A percentile compares a stretch with the other conserved stretches of the same genome.
These are phyloP conservation scores for Saksenaea vasiformis DNA, from an alignment of 371 early-diverging fungal species.

Conservation along the genomic window DNA sequence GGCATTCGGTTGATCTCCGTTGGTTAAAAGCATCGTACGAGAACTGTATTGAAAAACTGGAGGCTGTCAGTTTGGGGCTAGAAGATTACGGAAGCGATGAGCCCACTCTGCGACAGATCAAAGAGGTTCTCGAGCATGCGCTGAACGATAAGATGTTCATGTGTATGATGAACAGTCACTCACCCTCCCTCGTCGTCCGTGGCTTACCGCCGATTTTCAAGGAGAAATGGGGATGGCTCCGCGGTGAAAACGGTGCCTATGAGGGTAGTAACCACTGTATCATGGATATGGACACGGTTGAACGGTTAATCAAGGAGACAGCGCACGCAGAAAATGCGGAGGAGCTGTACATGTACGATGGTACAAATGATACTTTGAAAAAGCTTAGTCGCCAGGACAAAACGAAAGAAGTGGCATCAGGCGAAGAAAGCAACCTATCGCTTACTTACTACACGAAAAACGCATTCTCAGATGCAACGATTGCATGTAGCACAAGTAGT, in stretches of 20 bases:
- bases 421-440: neutral
- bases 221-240: constrained; percentile 28
- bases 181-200: constrained; percentile 31
- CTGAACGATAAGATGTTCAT: constrained; percentile 31
- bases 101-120: constrained; percentile 34
- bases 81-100: constrained; percentile 43
- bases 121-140: constrained; percentile 29
- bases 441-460: constrained; percentile 23
- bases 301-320: constrained; percentile 14
- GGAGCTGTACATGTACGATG: constrained; percentile 24
- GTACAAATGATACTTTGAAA: constrained; percentile 7
- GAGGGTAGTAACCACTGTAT: constrained; percentile 17
- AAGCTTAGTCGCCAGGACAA: neutral
- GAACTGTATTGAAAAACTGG: constrained; percentile 24
- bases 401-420: neutral
- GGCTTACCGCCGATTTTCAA: constrained; percentile 38
- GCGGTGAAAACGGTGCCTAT: constrained; percentile 26
- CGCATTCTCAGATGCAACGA: constrained; percentile 17
- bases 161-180: constrained; percentile 33
- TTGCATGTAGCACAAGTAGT: constrained; percentile 38
- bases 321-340: constrained; percentile 7
- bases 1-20: constrained; percentile 49
- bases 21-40: constrained; percentile 19
- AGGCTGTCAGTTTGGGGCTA: constrained; percentile 19
- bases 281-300: constrained; percentile 12